Evolutionary conservation across 495 filamentous ascomycete species (phyloP).

Genomic region (Acidomyces sp.): DNA sequence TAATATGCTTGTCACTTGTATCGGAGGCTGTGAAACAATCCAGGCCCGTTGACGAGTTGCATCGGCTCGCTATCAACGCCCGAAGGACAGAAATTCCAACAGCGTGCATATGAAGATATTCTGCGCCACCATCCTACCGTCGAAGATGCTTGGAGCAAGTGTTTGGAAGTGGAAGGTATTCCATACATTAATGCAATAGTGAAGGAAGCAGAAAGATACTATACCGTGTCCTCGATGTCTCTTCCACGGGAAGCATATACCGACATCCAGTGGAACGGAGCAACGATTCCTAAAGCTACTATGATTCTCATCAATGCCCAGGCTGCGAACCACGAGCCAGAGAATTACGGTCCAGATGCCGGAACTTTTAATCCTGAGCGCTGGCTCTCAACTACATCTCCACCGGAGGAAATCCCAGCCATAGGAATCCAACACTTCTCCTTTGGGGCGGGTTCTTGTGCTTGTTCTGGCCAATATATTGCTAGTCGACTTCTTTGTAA

Average conservation of each 20-base stretch:
- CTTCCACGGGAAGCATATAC: slow-evolving; percentile 39
- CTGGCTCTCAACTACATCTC: slow-evolving; percentile 33
- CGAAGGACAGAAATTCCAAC: slow-evolving; percentile 38
- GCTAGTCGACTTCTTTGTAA: slow-evolving; percentile 39
- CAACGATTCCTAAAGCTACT: slow-evolving; percentile 40
- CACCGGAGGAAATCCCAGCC: slow-evolving; percentile 28
- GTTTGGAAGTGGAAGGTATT: slow-evolving; percentile 41
- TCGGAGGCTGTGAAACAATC: slow-evolving; percentile 43
- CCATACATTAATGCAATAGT: slow-evolving; percentile 55
- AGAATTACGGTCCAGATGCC: slow-evolving; percentile 39
- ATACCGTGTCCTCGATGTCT: slow-evolving; percentile 43
- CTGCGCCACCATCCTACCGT: slow-evolving; percentile 36
- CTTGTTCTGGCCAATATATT: slow-evolving; percentile 41
- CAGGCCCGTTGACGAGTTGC: slow-evolving; percentile 35
- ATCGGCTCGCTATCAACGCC: slow-evolving; percentile 37
- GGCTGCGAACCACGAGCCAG: slow-evolving; percentile 42
- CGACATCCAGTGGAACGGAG: slow-evolving; percentile 42
- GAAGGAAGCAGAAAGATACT: slow-evolving; percentile 40
- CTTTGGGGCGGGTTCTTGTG: slow-evolving; percentile 42
- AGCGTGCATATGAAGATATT: slow-evolving; percentile 42
- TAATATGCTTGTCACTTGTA: slow-evolving; percentile 38
- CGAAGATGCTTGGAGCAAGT: slow-evolving; percentile 37
- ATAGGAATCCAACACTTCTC: slow-evolving; percentile 35
- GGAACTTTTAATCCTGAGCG: slow-evolving; percentile 40
- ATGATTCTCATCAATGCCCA: slow-evolving; percentile 48